These are phyloP conservation scores for Neolentinus lepideus DNA, from an alignment of 1,284 basidiomycete genomes.

Conservation along the genomic window DNA sequence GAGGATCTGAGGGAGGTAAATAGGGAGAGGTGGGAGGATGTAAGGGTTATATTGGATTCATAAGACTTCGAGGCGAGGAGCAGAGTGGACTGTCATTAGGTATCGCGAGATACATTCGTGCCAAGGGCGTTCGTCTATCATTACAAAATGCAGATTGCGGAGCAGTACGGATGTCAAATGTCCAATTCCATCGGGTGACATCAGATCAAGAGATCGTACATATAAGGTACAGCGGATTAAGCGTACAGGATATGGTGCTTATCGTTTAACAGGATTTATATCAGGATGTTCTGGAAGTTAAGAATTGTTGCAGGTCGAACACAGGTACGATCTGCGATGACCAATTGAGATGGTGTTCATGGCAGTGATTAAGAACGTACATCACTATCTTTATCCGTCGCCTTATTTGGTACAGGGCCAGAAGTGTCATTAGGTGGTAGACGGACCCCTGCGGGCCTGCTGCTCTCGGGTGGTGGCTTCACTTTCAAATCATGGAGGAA, in stretches of 20 bases:
- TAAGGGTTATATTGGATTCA: constrained; percentile 33
- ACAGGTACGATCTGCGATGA: constrained; percentile 27
- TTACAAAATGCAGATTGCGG: neutral
- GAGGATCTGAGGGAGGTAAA: constrained; percentile 39
- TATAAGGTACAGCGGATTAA: too few relatives aligned
- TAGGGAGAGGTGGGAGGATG: constrained; percentile 54
- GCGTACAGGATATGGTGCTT: too few relatives aligned
- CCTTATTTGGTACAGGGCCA: constrained; percentile 4
- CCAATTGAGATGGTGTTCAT: neutral
- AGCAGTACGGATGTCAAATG: neutral
- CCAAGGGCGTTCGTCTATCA: neutral
- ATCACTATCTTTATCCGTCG: constrained; percentile 6
- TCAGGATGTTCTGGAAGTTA: constrained; percentile 21
- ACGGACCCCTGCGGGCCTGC: constrained; percentile 32
- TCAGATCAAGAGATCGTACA: neutral
- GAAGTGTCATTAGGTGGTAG: constrained; percentile 12
- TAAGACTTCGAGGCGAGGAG: neutral
- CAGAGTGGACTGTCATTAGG: neutral
- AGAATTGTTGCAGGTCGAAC: constrained; percentile 44
- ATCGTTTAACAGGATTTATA: too few relatives aligned
- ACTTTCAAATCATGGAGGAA: constrained; percentile 41
- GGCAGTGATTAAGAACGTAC: neutral
- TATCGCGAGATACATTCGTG: neutral
- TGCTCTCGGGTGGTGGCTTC: constrained; percentile 34
- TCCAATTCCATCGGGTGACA: neutral